Base-by-base conservation (phyloP, 495 filamentous ascomycete species). In the Penicillium steckii region DNA sequence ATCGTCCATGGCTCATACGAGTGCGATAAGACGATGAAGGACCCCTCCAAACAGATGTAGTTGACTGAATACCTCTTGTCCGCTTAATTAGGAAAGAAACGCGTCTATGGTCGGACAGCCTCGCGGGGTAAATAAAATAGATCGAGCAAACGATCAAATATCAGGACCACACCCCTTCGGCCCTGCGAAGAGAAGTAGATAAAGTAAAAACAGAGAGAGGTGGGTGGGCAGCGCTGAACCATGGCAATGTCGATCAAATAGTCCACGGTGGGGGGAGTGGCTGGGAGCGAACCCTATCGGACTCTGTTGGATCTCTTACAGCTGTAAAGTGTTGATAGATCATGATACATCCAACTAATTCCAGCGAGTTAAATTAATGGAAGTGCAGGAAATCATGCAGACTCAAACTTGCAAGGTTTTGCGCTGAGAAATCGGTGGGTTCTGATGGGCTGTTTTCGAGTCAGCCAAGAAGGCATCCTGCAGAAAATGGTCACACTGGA, bases 1-100 rank as follows among this genome's bases (percentile, higher is more conserved):
- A 12, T 46, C 47, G 33, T 54, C 52, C 57, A 60, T 60, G 29
- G 41, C 52, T 49, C 52, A 42, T 13, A 15, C 21, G 25, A 37
- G 40, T 26, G 25, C 32, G 12, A 22, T 30, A 40, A 25, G 38
- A 18, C 33, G 42, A 13, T 13, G 13, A 32, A 21, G 19, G 17
- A 13, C 38, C 18, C 19, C 4, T 5, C 19, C 2, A 19, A 24
- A 21, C 17, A n/a, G n/a, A n/a, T n/a, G n/a, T n/a, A n/a, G n/a
- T n/a, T n/a, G n/a, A n/a, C n/a, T n/a, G n/a, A n/a, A n/a, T n/a
- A n/a, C n/a, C n/a, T n/a, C n/a, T n/a, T n/a, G n/a, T n/a, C n/a
- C n/a, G n/a, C n/a, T n/a, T n/a, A n/a, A n/a, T n/a, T n/a, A n/a
- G n/a, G n/a, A n/a, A n/a, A n/a, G n/a, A n/a, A n/a, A n/a, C n/a